Conservation (phyloP, 1,139 yeast genomes). For the Nakaseomyces nivariensis region DNA sequence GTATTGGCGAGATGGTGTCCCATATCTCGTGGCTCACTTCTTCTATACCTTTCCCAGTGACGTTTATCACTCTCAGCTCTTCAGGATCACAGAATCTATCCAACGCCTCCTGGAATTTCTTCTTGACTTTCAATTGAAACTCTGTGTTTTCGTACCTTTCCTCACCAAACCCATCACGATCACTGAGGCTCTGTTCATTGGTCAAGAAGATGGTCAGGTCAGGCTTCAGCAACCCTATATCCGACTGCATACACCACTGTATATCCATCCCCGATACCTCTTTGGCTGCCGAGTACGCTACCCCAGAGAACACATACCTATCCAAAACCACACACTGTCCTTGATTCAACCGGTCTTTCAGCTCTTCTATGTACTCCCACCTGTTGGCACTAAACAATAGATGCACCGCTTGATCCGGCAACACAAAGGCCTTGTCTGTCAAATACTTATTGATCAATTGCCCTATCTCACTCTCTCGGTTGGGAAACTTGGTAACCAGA, state of each 20-base stretch:
- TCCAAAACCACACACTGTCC: constrained; percentile 67
- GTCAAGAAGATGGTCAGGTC: constrained; percentile 75
- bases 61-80: constrained; percentile 38
- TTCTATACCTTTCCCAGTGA: constrained; percentile 48
- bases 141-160: constrained; percentile 75
- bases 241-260: constrained; percentile 76
- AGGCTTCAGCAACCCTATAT: constrained; percentile 77
- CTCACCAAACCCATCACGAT: constrained; percentile 77
- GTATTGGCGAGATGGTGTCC: constrained; percentile 5
- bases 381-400: constrained; percentile 85
- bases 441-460: constrained; percentile 65
- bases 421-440: constrained; percentile 37
- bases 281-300: constrained; percentile 89
- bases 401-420: constrained; percentile 76
- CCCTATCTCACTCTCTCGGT: constrained; percentile 76
- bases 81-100: background rate
- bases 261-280: constrained; percentile 37
- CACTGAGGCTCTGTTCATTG: constrained; percentile 40
- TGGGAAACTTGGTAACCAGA: constrained; percentile 61
- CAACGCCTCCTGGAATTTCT: constrained; percentile 35
- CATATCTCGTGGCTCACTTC: constrained; percentile 35
- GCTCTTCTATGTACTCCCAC: constrained; percentile 66
- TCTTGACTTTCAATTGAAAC: constrained; percentile 63
- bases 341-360: constrained; percentile 36
- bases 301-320: constrained; percentile 85